Percentiles rank a stretch among this genome's conserved stretches.
phyloP scores from a whole-genome alignment of 495 filamentous ascomycete species.

The Podospora conica region DNA sequence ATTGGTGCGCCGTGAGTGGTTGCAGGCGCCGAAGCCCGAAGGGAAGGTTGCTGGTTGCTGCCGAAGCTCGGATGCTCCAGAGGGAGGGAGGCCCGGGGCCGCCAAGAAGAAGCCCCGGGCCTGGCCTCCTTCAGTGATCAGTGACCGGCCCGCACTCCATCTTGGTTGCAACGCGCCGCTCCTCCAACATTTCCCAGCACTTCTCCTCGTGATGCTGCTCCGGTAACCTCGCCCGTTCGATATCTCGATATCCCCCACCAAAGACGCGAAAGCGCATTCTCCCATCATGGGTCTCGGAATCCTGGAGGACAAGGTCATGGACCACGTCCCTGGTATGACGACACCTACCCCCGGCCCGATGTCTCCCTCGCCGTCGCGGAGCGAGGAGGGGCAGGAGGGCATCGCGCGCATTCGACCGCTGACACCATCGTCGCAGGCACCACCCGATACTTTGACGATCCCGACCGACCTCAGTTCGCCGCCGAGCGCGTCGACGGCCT shows the following conservation, averaged over 20 bases:
- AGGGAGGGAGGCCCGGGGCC: not conserved
- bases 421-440: constrained; percentile 47
- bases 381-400: not conserved
- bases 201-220: constrained; percentile 1
- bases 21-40: not conserved
- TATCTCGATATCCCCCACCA: not conserved
- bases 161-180: not conserved
- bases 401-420: not conserved
- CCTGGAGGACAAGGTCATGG: constrained; percentile 56
- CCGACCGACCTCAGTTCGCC: constrained; percentile 38
- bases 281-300: constrained; percentile 75
- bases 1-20: not conserved
- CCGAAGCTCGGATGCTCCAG: not conserved
- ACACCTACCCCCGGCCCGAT: not conserved
- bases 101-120: not conserved
- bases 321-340: constrained; percentile 65
- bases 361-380: not conserved
- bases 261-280: not conserved
- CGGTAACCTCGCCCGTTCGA: not conserved
- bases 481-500: constrained; percentile 40
- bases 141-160: not conserved
- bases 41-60: not conserved
- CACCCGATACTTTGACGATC: constrained; percentile 56
- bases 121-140: not conserved
- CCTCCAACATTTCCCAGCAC: not conserved